Percentiles rank a stretch among this genome's conserved stretches.
phyloP scores from a whole-genome alignment of 805 yeast species.

The Scheffersomyces spartinae region DNA sequence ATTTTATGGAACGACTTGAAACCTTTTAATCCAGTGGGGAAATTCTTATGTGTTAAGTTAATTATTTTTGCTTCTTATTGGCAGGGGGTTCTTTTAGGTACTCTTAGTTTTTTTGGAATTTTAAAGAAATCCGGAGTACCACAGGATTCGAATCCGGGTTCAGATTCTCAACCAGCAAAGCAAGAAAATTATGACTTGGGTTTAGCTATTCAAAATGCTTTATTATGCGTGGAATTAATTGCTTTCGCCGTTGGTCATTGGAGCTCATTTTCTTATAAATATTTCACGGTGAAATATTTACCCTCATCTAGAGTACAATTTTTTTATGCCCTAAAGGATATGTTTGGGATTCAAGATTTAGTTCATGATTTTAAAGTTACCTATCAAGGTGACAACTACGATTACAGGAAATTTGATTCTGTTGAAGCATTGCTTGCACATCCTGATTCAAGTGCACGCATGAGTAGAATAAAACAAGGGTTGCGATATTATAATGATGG shows the following conservation, averaged over 20 bases:
- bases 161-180: too few relatives aligned
- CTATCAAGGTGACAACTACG: slow-evolving; percentile 59
- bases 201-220: slow-evolving; percentile 59
- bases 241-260: slow-evolving; percentile 86
- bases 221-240: slow-evolving; percentile 74
- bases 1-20: slow-evolving; percentile 68
- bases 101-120: slow-evolving; percentile 37
- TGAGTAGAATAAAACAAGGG: slow-evolving; percentile 72
- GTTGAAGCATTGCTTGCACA: slow-evolving; percentile 60
- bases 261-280: slow-evolving; percentile 69
- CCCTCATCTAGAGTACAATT: slow-evolving; percentile 60
- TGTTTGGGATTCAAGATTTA: slow-evolving; percentile 67
- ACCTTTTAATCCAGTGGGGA: slow-evolving; percentile 82
- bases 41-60: slow-evolving; percentile 84
- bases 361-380: slow-evolving; percentile 68
- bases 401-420: slow-evolving; percentile 75
- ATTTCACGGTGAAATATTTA: slow-evolving; percentile 47
- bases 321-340: slow-evolving; percentile 59
- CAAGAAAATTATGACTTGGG: slow-evolving; percentile 30
- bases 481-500: slow-evolving; percentile 74
- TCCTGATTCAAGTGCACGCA: slow-evolving; percentile 50
- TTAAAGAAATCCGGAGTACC: slow-evolving; percentile 22
- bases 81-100: slow-evolving; percentile 67
- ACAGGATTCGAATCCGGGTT: too few relatives aligned
- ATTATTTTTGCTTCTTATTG: slow-evolving; percentile 97